Evolutionary conservation across 2,329 filamentous ascomycete genomes (phyloP).

Genomic region (Penicillium sp.): DNA sequence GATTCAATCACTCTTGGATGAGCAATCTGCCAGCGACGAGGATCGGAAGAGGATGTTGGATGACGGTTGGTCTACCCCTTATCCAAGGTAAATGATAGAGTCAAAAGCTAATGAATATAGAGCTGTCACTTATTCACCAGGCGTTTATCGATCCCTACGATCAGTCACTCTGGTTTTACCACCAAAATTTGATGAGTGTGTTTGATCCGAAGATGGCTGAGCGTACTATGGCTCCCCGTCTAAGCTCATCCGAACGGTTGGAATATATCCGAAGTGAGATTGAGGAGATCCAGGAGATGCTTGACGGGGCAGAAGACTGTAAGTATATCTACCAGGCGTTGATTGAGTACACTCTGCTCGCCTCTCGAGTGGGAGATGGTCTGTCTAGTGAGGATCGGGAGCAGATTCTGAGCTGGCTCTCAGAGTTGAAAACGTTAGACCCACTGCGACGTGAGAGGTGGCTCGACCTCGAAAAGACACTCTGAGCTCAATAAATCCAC

Average conservation of each 20-base stretch:
- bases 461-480: conserved; percentile 63
- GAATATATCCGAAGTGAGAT: conserved; percentile 71
- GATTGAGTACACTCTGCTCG: conserved; percentile 70
- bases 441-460: conserved; percentile 74
- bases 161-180: conserved; percentile 96
- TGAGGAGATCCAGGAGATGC: conserved; percentile 68
- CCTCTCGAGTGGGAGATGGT: conserved; percentile 52
- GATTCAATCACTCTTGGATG: conserved; percentile 72
- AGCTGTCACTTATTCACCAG: conserved; percentile 73
- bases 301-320: conserved; percentile 67
- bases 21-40: conserved; percentile 64
- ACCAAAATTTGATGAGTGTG: conserved; percentile 80
- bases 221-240: conserved; percentile 63
- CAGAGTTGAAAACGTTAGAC: conserved; percentile 68
- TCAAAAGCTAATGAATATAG: conserved; percentile 42
- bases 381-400: conserved; percentile 46
- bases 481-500: conserved; percentile 28
- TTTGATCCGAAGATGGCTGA: conserved; percentile 54
- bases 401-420: conserved; percentile 61
- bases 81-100: background rate
- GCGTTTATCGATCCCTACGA: conserved; percentile 90
- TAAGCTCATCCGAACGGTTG: conserved; percentile 63
- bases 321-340: conserved; percentile 92
- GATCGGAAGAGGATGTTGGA: conserved; percentile 71
- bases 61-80: conserved; percentile 51